A percentile compares a stretch with the other conserved stretches of the same genome.
Conservation (phyloP, 2,329 filamentous ascomycete genomes). For the Fusarium sp. region DNA sequence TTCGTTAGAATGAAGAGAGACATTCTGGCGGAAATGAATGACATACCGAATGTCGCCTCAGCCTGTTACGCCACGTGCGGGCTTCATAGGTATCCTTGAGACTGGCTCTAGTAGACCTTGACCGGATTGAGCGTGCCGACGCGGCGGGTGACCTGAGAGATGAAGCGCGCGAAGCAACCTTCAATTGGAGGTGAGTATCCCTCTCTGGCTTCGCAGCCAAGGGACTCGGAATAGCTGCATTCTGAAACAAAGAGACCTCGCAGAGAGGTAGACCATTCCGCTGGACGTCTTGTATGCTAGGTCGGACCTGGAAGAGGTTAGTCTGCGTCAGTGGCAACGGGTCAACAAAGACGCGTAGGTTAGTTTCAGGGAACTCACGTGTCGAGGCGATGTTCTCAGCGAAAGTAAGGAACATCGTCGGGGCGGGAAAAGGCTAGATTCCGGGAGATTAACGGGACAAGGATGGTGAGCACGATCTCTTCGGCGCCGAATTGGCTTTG, state of each 20-base stretch:
- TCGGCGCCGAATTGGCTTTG: constrained; percentile 6
- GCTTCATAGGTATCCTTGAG: constrained; percentile 16
- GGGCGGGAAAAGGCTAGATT: constrained; percentile 17
- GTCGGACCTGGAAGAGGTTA: constrained; percentile 5
- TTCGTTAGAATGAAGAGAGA: background rate
- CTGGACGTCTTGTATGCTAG: background rate
- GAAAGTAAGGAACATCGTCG: constrained; percentile 3
- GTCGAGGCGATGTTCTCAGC: background rate
- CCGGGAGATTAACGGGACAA: background rate
- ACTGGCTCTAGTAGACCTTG: background rate
- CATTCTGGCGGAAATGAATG: background rate
- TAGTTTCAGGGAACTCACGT: constrained; percentile 2
- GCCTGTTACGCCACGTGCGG: constrained; percentile 17
- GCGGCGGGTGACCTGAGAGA: background rate
- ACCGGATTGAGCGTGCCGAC: background rate
- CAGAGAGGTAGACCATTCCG: constrained; percentile 2
- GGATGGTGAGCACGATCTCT: background rate
- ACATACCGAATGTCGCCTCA: constrained; percentile 13
- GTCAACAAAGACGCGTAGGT: constrained; percentile 1
- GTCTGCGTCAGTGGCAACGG: background rate
- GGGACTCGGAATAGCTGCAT: background rate
- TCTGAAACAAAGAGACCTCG: constrained; percentile 12
- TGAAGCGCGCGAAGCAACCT: background rate
- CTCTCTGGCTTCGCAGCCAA: background rate
- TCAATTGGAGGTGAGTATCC: background rate